Percentiles rank a stretch among this genome's conserved stretches.
Evolutionary conservation across 2,329 filamentous ascomycete species (phyloP).

Genomic region (Penicillium olsonii): DNA sequence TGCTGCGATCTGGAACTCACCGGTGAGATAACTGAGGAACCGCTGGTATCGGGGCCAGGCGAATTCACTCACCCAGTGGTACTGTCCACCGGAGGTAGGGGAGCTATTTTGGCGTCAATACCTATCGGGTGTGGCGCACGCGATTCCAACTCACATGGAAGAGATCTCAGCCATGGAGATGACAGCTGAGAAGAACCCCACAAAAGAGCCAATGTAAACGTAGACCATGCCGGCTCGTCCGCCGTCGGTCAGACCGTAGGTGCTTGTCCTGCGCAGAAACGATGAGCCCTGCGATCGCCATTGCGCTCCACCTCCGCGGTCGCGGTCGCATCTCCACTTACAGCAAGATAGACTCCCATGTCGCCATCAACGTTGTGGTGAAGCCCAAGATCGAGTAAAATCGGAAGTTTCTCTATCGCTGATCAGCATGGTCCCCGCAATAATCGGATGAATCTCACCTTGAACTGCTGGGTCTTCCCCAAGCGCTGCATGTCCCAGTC

Average conservation of each 20-base stretch:
- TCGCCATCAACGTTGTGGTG: conserved; percentile 42
- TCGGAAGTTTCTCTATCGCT: conserved; percentile 40
- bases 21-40: conserved; percentile 41
- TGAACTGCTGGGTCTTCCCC: conserved; percentile 53
- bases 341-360: conserved; percentile 44
- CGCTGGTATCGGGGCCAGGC: conserved; percentile 34
- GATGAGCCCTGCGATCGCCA: conserved; percentile 2
- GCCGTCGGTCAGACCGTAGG: conserved; percentile 32
- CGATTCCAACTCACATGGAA: conserved; percentile 33
- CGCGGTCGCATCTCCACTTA: conserved; percentile 21
- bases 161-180: conserved; percentile 44
- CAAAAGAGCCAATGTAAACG: conserved; percentile 37
- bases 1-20: conserved; percentile 12
- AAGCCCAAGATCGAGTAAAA: conserved; percentile 44
- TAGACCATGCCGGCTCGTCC: conserved; percentile 42
- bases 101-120: conserved; percentile 24
- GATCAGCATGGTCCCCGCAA: conserved; percentile 12
- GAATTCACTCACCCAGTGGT: conserved; percentile 45
- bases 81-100: conserved; percentile 43
- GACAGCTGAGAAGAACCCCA: conserved; percentile 41
- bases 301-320: neutral
- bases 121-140: neutral
- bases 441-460: conserved; percentile 25
- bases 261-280: conserved; percentile 24
- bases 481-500: conserved; percentile 50